phyloP scores from a whole-genome alignment of 345 rosid genomes.

The Lepidium didymum region DNA sequence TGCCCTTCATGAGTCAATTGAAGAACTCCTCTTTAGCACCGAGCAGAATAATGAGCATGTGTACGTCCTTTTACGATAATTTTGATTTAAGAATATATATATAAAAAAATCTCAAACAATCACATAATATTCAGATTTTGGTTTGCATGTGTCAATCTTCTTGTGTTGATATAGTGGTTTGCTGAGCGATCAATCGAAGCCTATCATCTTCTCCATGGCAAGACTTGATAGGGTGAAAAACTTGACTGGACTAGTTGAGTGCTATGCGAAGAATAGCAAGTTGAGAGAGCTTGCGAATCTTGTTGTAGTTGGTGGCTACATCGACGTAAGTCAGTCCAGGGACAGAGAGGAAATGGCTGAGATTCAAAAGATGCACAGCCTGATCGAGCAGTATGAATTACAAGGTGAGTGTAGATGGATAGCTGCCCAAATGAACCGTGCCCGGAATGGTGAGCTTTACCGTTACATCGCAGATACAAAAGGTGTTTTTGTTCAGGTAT shows the following conservation, averaged over 20 bases:
- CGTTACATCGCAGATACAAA: slow-evolving; percentile 46
- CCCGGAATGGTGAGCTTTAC: slow-evolving; percentile 52
- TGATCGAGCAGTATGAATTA: slow-evolving; percentile 40
- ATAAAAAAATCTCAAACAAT: neutral
- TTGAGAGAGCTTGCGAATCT: slow-evolving; percentile 47
- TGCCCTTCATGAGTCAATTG: slow-evolving; percentile 44
- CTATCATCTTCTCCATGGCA: slow-evolving; percentile 64
- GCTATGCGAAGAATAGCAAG: slow-evolving; percentile 36
- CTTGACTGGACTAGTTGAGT: slow-evolving; percentile 53
- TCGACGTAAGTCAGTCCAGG: slow-evolving; percentile 34
- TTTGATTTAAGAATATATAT: neutral
- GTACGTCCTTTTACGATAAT: slow-evolving; percentile 31
- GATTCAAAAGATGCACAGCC: slow-evolving; percentile 42
- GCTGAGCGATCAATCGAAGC: slow-evolving; percentile 41
- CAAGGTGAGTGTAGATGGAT: slow-evolving; percentile 53
- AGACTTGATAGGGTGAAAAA: slow-evolving; percentile 57
- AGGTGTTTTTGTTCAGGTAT: slow-evolving; percentile 46
- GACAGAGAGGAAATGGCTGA: slow-evolving; percentile 51
- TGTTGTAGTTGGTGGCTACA: slow-evolving; percentile 43
- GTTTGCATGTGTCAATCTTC: neutral
- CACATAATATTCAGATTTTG: neutral
- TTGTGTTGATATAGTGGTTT: slow-evolving; percentile 32
- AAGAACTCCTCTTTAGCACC: slow-evolving; percentile 37
- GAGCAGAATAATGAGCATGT: slow-evolving; percentile 48
- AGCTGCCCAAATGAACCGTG: slow-evolving; percentile 49